Evolutionary conservation across 441 rosid species (phyloP).

Genomic region (Hypseocharis bilobata): DNA sequence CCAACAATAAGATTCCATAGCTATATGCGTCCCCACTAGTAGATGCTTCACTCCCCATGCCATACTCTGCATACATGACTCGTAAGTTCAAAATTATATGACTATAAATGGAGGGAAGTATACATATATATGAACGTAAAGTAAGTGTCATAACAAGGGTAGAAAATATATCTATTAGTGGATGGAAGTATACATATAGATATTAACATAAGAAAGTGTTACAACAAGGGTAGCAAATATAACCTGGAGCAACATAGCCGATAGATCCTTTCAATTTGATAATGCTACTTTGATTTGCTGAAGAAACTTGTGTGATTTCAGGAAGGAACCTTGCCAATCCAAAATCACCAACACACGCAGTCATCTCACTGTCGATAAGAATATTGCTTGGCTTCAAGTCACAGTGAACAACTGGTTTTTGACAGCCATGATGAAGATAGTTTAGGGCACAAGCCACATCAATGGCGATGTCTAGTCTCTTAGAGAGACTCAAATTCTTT

Average conservation of each 20-base stretch:
- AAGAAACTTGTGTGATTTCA: not conserved
- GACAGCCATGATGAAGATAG: slow-evolving; percentile 9
- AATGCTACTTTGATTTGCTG: not conserved
- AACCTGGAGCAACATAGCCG: not conserved
- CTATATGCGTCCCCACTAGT: not conserved
- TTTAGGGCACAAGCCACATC: not conserved
- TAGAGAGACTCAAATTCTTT: not conserved
- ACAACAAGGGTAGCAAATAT: not conserved
- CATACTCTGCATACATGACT: not conserved
- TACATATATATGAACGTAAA: too few relatives aligned
- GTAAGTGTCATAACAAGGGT: too few relatives aligned
- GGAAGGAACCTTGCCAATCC: not conserved
- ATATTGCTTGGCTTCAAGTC: slow-evolving; percentile 15
- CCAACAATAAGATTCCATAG: not conserved
- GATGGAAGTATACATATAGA: not conserved
- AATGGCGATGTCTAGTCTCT: slow-evolving; percentile 4
- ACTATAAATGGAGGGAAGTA: too few relatives aligned
- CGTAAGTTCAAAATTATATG: too few relatives aligned
- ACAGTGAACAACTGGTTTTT: not conserved
- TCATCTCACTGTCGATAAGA: slow-evolving; percentile 7
- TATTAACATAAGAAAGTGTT: not conserved
- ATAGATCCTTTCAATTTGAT: not conserved
- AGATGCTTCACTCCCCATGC: not conserved
- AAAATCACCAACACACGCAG: slow-evolving; percentile 3
- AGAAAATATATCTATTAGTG: not conserved